These are phyloP conservation scores for Silene coronaria DNA, from an alignment of 179 eudicot species.

Conservation along the genomic window DNA sequence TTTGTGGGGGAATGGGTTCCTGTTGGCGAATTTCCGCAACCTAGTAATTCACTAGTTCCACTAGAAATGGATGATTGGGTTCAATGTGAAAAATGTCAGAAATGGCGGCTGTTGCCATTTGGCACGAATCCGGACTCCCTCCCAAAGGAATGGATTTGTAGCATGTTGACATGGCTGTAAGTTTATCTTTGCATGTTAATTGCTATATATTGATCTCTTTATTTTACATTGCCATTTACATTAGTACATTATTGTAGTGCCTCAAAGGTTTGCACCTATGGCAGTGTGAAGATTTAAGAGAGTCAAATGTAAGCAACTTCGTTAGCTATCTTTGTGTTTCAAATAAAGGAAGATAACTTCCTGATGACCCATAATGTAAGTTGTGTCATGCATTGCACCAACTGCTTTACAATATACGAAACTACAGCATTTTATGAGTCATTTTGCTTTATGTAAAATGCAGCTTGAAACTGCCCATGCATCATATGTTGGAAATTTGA, in stretches of 20 bases:
- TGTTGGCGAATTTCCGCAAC: slow-evolving; percentile 13
- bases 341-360: neutral
- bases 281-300: neutral
- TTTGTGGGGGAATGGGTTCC: slow-evolving; percentile 18
- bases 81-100: slow-evolving; percentile 71
- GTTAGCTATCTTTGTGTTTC: neutral
- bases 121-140: slow-evolving; percentile 56
- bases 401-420: neutral
- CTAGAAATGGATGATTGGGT: slow-evolving; percentile 66
- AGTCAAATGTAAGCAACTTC: neutral
- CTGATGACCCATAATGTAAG: neutral
- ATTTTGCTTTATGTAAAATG: neutral
- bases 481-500: neutral
- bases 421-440: neutral
- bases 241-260: neutral
- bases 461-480: neutral
- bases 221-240: neutral
- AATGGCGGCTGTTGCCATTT: slow-evolving; percentile 87
- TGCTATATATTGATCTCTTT: neutral
- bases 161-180: slow-evolving; percentile 96
- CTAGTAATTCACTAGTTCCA: slow-evolving; percentile 41
- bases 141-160: slow-evolving; percentile 85
- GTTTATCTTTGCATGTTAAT: slow-evolving; percentile 33
- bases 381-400: neutral
- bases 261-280: neutral